These are phyloP conservation scores for Colletotrichum salicis DNA, from an alignment of 2,329 filamentous ascomycete species.

Conservation along the genomic window DNA sequence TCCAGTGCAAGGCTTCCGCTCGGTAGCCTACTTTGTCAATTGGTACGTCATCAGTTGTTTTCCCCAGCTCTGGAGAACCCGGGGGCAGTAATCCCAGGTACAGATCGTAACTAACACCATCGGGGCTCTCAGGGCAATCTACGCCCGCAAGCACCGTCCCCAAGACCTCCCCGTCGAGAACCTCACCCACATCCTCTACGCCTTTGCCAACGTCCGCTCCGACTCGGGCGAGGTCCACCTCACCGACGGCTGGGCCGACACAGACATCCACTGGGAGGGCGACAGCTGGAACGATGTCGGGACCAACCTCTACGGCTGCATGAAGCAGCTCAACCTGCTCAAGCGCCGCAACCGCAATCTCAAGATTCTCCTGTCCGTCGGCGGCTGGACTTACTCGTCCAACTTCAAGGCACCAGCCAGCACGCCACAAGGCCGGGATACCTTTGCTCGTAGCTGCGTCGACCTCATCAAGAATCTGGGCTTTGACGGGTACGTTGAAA, in stretches of 20 bases:
- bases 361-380: slow-evolving; percentile 87
- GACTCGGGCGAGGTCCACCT: slow-evolving; percentile 82
- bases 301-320: slow-evolving; percentile 85
- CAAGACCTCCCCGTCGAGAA: slow-evolving; percentile 84
- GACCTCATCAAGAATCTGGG: slow-evolving; percentile 82
- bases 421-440: slow-evolving; percentile 73
- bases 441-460: slow-evolving; percentile 80
- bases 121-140: slow-evolving; percentile 72
- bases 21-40: slow-evolving; percentile 80
- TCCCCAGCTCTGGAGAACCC: too few species aligned
- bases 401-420: slow-evolving; percentile 84
- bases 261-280: slow-evolving; percentile 78
- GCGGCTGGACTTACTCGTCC: slow-evolving; percentile 90
- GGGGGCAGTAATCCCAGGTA: too few species aligned
- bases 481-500: slow-evolving; percentile 66
- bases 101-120: not conserved
- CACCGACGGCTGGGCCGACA: slow-evolving; percentile 73
- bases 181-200: slow-evolving; percentile 88
- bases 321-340: slow-evolving; percentile 88
- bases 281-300: slow-evolving; percentile 77
- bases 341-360: slow-evolving; percentile 85
- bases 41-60: slow-evolving; percentile 54
- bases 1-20: slow-evolving; percentile 64
- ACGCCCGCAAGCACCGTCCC: slow-evolving; percentile 85
- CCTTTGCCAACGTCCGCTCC: slow-evolving; percentile 86